Evolutionary conservation across 2,329 filamentous ascomycete genomes (phyloP).

Genomic region (Beauveria caledonica): DNA sequence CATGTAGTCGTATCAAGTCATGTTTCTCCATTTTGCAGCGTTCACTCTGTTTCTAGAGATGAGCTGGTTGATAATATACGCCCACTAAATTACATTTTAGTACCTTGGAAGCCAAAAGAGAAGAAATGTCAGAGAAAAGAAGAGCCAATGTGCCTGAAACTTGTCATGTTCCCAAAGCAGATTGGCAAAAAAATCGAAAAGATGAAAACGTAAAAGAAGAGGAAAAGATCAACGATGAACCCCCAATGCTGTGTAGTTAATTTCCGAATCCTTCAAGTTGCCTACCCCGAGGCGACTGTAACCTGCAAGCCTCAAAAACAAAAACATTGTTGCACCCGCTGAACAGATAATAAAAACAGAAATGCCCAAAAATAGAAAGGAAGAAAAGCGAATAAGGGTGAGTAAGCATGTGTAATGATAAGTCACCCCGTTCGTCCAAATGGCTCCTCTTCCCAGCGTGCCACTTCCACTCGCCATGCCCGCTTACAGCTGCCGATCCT

Average conservation of each 20-base stretch:
- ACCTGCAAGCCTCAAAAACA: not conserved
- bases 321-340: not conserved
- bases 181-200: not conserved
- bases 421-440: not conserved
- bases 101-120: not conserved
- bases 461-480: not conserved
- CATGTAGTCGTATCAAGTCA: not conserved
- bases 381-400: not conserved
- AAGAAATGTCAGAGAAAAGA: not conserved
- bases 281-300: not conserved
- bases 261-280: not conserved
- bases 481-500: slow-evolving; percentile 29
- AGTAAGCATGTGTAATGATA: slow-evolving; percentile 12
- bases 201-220: not conserved
- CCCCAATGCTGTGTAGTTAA: not conserved
- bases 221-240: not conserved
- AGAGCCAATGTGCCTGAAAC: not conserved
- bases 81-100: slow-evolving; percentile 2
- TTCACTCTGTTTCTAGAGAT: not conserved
- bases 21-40: not conserved
- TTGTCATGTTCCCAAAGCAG: not conserved
- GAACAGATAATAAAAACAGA: not conserved
- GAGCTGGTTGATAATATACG: not conserved
- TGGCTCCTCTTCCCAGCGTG: not conserved
- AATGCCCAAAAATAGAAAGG: not conserved